Base-by-base conservation (phyloP, 2,329 filamentous ascomycete species). In the Botrytis aclada region DNA sequence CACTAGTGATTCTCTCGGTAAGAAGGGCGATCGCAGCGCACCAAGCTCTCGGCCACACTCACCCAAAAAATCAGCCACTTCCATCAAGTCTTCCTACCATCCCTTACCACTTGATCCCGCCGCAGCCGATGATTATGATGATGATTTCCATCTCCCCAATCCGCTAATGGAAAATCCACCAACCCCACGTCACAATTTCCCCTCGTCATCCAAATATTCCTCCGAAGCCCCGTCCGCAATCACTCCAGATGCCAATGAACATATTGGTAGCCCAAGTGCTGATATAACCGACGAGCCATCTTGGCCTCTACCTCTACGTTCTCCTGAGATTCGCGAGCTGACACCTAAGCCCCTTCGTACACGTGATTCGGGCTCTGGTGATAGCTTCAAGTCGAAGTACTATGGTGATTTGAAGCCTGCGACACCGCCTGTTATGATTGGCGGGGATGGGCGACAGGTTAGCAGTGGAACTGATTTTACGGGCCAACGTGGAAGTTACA, bases 401-500 rank as follows among this genome's bases (percentile, higher is more conserved):
- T 90, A 91, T 76, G 88, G 88, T n/a, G 85, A 87, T 66, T 82
- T 90, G 63, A 86, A 84, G 77, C 78, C 85, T 5, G 85, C 82
- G 0, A 88, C 86, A 9, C 86, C 87, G 41, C 88, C 88, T 0
- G 79, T 88, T 22, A 84, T 88, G 75, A 79, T 89, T 20, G 86
- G 85, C 22, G 74, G 64, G 12, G 75, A 74, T 18, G 78, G 47
- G 25, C 65, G 65, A 25, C 88, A 90, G 79, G 84, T 89, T 7
- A 89, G 87, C 20, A 87, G 86, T 8, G 89, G 88, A 1, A 88
- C 87, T 73, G 89, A 91, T 78, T 87, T 84, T 75, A 78, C 72
- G 77, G 47, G 34, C 32, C 75, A 74, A 82, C 65, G 81, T 80
- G 29, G 34, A 41, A 32, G 54, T 25, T 62, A n/a, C 41, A 37